Evolutionary conservation across 2,329 filamentous ascomycete genomes (phyloP).

Genomic region (Alternaria solani): DNA sequence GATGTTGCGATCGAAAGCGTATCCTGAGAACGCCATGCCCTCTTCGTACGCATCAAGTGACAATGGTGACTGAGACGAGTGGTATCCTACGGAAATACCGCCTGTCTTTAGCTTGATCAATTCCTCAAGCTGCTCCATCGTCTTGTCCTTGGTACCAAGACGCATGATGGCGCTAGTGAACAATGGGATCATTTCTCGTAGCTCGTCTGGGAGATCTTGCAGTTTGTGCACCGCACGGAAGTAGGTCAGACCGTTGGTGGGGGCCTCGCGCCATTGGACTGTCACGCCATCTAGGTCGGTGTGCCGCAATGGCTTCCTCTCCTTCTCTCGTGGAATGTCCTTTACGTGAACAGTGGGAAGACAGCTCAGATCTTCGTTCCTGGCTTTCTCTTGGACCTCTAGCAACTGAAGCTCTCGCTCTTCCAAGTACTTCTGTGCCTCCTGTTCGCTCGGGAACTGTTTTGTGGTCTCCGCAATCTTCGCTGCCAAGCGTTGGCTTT

Average conservation of each 20-base stretch:
- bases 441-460: conserved; percentile 73
- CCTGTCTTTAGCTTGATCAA: conserved; percentile 96
- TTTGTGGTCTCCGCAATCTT: conserved; percentile 77
- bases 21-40: conserved; percentile 84
- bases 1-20: conserved; percentile 88
- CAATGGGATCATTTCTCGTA: conserved; percentile 83
- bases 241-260: conserved; percentile 95
- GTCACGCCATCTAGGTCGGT: conserved; percentile 68
- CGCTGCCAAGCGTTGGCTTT: conserved; percentile 73
- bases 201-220: conserved; percentile 80
- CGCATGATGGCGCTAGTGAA: conserved; percentile 95
- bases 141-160: conserved; percentile 84
- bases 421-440: conserved; percentile 75
- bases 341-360: conserved; percentile 86
- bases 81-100: conserved; percentile 84
- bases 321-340: conserved; percentile 84
- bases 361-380: conserved; percentile 84
- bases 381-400: conserved; percentile 82
- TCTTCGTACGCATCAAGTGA: conserved; percentile 77
- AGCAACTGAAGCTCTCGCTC: conserved; percentile 82
- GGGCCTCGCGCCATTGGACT: conserved; percentile 89
- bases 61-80: conserved; percentile 78
- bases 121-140: conserved; percentile 95
- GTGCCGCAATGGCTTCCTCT: conserved; percentile 72
- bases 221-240: conserved; percentile 88